These are phyloP conservation scores for Phytophthora meadii DNA, from an alignment of 352 stramenopile species.

Conservation along the genomic window DNA sequence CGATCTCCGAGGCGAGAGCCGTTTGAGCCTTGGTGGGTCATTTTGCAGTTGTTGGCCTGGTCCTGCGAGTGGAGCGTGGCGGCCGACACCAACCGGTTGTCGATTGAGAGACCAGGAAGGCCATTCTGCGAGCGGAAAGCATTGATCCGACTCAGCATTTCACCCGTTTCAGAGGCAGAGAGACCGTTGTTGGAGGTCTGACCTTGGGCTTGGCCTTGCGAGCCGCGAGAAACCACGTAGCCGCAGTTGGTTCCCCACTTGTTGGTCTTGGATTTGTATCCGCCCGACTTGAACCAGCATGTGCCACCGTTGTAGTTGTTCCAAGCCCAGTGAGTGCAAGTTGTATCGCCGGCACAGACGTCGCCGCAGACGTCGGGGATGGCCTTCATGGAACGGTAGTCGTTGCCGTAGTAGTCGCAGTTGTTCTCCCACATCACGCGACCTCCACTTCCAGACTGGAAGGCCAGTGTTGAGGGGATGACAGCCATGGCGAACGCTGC, in stretches of 20 bases:
- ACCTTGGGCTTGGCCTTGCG: constrained; percentile 13
- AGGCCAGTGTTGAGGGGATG: constrained; percentile 7
- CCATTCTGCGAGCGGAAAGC: constrained; percentile 46
- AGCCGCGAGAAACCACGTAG: constrained; percentile 41
- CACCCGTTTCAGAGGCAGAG: constrained; percentile 31
- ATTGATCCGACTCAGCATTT: constrained; percentile 61
- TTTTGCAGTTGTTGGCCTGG: constrained; percentile 46
- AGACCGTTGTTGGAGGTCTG: constrained; percentile 39
- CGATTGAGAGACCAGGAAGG: constrained; percentile 39
- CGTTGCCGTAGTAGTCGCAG: constrained; percentile 44
- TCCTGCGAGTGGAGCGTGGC: constrained; percentile 54
- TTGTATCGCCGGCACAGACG: constrained; percentile 32
- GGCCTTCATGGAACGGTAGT: constrained; percentile 32
- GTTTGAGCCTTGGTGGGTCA: constrained; percentile 49
- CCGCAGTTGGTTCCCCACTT: constrained; percentile 45
- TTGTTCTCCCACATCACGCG: constrained; percentile 50
- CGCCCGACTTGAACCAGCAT: constrained; percentile 53
- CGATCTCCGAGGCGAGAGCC: constrained; percentile 43
- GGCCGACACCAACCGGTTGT: constrained; percentile 41
- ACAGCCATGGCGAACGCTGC: constrained; percentile 19
- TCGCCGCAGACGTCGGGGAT: constrained; percentile 44
- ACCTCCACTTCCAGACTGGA: constrained; percentile 23
- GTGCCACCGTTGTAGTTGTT: constrained; percentile 42
- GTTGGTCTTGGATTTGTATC: constrained; percentile 14
- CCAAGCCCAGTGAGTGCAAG: constrained; percentile 52